A percentile compares a stretch with the other conserved stretches of the same genome.
phyloP scores from a whole-genome alignment of 495 filamentous ascomycete species.

The Penicillium macrosclerotiorum region DNA sequence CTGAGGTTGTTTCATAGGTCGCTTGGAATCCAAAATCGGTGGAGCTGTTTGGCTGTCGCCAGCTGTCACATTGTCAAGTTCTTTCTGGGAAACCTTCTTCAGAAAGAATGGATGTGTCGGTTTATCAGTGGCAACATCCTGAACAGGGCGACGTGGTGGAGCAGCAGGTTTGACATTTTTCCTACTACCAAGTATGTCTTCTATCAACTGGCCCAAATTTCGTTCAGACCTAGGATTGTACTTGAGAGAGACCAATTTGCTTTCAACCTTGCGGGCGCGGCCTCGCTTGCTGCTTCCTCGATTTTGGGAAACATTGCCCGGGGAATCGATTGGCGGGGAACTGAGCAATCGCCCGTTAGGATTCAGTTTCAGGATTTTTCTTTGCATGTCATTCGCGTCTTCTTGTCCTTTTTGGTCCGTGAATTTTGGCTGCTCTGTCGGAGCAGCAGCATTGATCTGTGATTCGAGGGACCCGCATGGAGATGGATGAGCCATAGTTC shows the following conservation, averaged over 20 bases:
- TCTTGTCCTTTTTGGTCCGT: neutral
- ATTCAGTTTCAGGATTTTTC: slow-evolving; percentile 54
- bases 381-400: slow-evolving; percentile 10
- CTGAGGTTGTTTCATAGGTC: slow-evolving; percentile 20
- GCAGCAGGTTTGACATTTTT: slow-evolving; percentile 2
- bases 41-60: neutral
- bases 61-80: neutral
- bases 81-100: slow-evolving; percentile 30
- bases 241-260: slow-evolving; percentile 42
- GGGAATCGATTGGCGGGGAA: slow-evolving; percentile 40
- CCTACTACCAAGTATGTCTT: slow-evolving; percentile 46
- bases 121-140: slow-evolving; percentile 41
- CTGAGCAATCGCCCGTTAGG: slow-evolving; percentile 56
- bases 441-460: too few species aligned
- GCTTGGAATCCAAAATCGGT: slow-evolving; percentile 2
- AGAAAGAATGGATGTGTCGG: slow-evolving; percentile 81
- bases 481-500: neutral
- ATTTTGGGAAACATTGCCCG: slow-evolving; percentile 22
- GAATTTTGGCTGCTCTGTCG: neutral
- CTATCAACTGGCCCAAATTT: slow-evolving; percentile 45
- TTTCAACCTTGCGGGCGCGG: slow-evolving; percentile 16
- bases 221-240: slow-evolving; percentile 34
- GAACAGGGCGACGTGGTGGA: neutral
- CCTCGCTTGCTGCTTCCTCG: slow-evolving; percentile 23
- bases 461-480: neutral